Evolutionary conservation across 2,329 filamentous ascomycete genomes (phyloP), one percentile per base, ranked within the genome.

Genomic region (Botrytis squamosa): DNA sequence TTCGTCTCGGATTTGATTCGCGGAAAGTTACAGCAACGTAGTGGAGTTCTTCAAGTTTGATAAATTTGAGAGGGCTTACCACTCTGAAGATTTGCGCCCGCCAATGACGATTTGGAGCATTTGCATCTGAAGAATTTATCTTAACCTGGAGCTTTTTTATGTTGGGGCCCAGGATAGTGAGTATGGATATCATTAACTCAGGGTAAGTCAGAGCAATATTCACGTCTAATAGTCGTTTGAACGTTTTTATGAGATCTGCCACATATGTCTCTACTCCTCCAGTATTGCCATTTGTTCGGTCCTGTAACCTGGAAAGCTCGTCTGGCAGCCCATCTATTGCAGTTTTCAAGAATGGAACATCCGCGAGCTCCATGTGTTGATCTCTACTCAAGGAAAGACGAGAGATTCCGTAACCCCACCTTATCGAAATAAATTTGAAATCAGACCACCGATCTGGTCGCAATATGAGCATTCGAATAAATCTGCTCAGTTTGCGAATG

Each of bases 81-180:
- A 16, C 12, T 29, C 8, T 22, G 33, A 16, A 63, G 25, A 55
- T 16, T n/a, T 33, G 16, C 40, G 18, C 12, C 25, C 49, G 62
- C 18, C 16, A 44, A 64, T 6, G 3, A 64, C 8, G 3, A 20
- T 9, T 1, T 18, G n/a, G 18, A 44, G 6, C n/a, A 22, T 18
- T 6, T 2, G 0, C 14, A 22, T 1, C n/a, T 18, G 40, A 20
- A 6, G 4, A 10, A 2, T 10, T 4, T 0, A 33, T 33, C 9
- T 33, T 33, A 29, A 64, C 22, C 5, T 64, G 62, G 3, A 64
- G 18, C 25, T 33, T 63, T 64, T 33, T 8, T 20, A 64, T 33
- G 9, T 10, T 18, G 12, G 40, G 62, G n/a, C 18, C 44, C 9
- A 64, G 42, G 6, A 64, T 29, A 42, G 9, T 44, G 38, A 64